A percentile compares a stretch with the other conserved stretches of the same genome.
phyloP scores from a whole-genome alignment of 192 early-diverging fungal species.

The Chytriomyces confervae region DNA sequence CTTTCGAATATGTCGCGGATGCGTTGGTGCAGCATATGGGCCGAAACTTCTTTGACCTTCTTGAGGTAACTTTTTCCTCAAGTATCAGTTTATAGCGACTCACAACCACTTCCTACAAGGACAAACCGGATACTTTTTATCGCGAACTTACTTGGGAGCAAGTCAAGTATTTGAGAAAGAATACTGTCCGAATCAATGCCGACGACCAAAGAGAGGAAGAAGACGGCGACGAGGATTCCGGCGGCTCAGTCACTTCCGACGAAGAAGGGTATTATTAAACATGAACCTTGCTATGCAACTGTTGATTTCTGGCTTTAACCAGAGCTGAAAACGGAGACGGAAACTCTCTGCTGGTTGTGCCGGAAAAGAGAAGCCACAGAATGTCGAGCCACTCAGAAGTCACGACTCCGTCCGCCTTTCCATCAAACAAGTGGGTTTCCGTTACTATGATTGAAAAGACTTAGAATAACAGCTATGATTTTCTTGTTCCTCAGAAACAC shows the following conservation, averaged over 20 bases:
- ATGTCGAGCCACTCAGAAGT: too few relatives aligned
- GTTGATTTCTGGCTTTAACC: too few relatives aligned
- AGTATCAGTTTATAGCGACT: neutral
- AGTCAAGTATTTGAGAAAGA: conserved; percentile 61
- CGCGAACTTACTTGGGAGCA: conserved; percentile 64
- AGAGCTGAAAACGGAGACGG: too few relatives aligned
- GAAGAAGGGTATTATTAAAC: conserved; percentile 31
- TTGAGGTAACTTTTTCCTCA: conserved; percentile 47
- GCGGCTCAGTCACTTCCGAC: conserved; percentile 39
- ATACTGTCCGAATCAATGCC: conserved; percentile 53
- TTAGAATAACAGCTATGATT: too few relatives aligned
- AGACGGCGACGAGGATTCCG: conserved; percentile 41
- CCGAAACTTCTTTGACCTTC: conserved; percentile 63
- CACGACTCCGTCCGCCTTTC: neutral
- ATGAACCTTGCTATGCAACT: too few relatives aligned
- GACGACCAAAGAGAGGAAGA: conserved; percentile 8
- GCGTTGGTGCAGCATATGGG: conserved; percentile 62
- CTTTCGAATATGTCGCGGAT: conserved; percentile 50
- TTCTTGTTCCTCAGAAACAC: neutral
- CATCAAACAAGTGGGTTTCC: conserved; percentile 7
- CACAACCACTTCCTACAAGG: conserved; percentile 29
- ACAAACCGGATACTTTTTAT: conserved; percentile 65
- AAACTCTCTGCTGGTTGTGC: too few relatives aligned
- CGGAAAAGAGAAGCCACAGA: too few relatives aligned
- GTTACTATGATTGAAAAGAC: neutral